These are phyloP conservation scores for Neurospora tetraspora DNA, from an alignment of 495 filamentous ascomycete genomes.

Conservation along the genomic window DNA sequence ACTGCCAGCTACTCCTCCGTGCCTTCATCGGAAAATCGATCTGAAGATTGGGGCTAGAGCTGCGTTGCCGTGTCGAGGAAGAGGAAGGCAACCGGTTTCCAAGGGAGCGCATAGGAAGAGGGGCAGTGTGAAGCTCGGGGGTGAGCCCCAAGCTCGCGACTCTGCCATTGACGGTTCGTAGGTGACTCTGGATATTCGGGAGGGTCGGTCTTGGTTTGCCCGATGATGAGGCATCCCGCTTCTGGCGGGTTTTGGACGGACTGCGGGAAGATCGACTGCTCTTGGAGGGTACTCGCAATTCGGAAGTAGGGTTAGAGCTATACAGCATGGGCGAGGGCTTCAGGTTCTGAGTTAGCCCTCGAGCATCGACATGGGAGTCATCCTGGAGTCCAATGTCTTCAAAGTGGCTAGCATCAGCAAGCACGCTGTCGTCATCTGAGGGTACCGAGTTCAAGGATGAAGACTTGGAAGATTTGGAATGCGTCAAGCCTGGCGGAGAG, in stretches of 20 bases:
- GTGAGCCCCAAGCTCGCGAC: slow-evolving; percentile 20
- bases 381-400: slow-evolving; percentile 90
- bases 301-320: slow-evolving; percentile 31
- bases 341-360: slow-evolving; percentile 31
- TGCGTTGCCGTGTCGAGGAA: slow-evolving; percentile 22
- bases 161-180: slow-evolving; percentile 22
- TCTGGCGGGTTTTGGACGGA: slow-evolving; percentile 12
- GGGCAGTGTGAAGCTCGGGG: slow-evolving; percentile 21
- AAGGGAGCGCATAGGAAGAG: slow-evolving; percentile 25
- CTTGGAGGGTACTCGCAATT: slow-evolving; percentile 28
- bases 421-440: slow-evolving; percentile 54
- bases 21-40: slow-evolving; percentile 35
- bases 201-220: slow-evolving; percentile 14
- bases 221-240: slow-evolving; percentile 11
- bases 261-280: slow-evolving; percentile 24
- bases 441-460: slow-evolving; percentile 77
- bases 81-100: slow-evolving; percentile 25
- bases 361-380: slow-evolving; percentile 32
- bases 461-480: slow-evolving; percentile 81
- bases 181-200: slow-evolving; percentile 19
- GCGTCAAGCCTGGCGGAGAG: slow-evolving; percentile 75
- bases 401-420: slow-evolving; percentile 69
- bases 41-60: slow-evolving; percentile 31
- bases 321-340: slow-evolving; percentile 35
- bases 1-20: slow-evolving; percentile 63